Percentiles rank a stretch among this genome's conserved stretches.
Conservation (phyloP, 2,329 filamentous ascomycete species). For the Calonectria multiphialidica region DNA sequence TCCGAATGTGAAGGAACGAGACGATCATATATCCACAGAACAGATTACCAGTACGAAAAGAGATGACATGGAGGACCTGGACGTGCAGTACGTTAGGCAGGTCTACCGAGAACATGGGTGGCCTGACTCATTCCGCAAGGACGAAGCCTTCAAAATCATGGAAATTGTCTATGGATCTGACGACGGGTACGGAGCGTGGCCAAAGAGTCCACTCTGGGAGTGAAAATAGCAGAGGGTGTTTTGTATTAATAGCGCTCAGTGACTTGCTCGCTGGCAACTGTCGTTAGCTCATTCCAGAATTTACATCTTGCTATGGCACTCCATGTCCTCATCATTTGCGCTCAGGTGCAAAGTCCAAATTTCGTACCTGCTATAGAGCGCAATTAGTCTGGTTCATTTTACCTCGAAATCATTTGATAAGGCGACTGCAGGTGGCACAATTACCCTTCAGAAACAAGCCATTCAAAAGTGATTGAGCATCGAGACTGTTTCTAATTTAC, state of each 20-base stretch:
- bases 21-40: conserved; percentile 28
- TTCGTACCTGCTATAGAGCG: no score
- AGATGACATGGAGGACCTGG: conserved; percentile 28
- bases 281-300: not conserved
- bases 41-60: conserved; percentile 24
- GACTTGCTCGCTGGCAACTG: not conserved
- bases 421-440: no score
- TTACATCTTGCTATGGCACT: not conserved
- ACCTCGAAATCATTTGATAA: no score
- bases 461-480: no score
- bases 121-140: conserved; percentile 47
- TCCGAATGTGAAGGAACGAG: conserved; percentile 11
- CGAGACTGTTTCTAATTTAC: no score
- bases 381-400: no score
- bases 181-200: not conserved
- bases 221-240: not conserved
- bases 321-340: not conserved
- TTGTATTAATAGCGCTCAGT: not conserved
- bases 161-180: not conserved
- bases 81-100: conserved; percentile 32
- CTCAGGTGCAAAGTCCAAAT: not conserved
- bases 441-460: no score
- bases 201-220: not conserved
- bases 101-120: conserved; percentile 49
- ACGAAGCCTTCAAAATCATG: conserved; percentile 29